phyloP scores from a whole-genome alignment of 2,329 filamentous ascomycete species.

The Colletotrichum tanaceti region DNA sequence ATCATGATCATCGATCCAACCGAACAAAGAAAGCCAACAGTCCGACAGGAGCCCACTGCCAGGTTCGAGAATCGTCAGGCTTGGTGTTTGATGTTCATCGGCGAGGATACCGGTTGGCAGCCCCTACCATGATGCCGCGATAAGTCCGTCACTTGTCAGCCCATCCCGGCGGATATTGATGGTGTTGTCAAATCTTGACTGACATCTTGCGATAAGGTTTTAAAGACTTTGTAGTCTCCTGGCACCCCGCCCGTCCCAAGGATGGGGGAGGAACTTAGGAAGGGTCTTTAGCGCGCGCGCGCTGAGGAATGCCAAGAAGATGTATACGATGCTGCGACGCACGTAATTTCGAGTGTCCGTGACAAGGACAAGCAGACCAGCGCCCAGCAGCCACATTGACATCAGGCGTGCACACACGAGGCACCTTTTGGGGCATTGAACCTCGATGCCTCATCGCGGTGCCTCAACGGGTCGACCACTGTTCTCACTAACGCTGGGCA shows the following conservation, averaged over 20 bases:
- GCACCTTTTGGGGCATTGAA: background rate
- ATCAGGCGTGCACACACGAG: background rate
- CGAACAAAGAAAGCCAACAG: background rate
- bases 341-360: constrained; percentile 29
- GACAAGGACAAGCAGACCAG: constrained; percentile 19
- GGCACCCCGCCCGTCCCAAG: background rate
- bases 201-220: background rate
- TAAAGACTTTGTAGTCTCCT: background rate
- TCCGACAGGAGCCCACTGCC: background rate
- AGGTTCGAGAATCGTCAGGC: background rate
- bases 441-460: constrained; percentile 8
- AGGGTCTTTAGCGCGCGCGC: background rate
- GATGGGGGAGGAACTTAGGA: too few relatives aligned
- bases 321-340: constrained; percentile 24
- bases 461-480: constrained; percentile 17
- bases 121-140: background rate
- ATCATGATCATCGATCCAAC: background rate
- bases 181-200: background rate
- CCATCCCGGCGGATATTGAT: background rate
- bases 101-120: background rate
- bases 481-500: constrained; percentile 14
- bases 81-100: background rate
- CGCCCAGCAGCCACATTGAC: constrained; percentile 26
- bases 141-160: background rate
- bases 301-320: background rate